Percentiles rank a stretch among this genome's conserved stretches.
Evolutionary conservation across 1,139 yeast species (phyloP).

Genomic region (Zygosaccharomyces sapae): DNA sequence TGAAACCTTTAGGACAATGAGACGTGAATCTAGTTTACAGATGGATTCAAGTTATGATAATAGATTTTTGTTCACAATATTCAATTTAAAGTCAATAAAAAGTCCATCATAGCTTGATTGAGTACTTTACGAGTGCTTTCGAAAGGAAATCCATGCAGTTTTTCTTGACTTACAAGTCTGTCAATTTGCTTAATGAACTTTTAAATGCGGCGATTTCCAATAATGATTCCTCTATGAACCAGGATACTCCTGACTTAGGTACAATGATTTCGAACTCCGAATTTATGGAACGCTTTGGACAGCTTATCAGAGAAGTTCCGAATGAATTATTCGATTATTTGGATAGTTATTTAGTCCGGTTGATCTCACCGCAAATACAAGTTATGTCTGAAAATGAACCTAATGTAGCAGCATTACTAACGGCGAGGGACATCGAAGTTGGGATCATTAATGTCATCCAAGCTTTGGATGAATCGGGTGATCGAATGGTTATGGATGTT

Average conservation of each 20-base stretch:
- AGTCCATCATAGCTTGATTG: constrained; percentile 55
- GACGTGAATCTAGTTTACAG: constrained; percentile 37
- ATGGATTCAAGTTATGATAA: constrained; percentile 54
- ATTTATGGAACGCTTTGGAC: constrained; percentile 46
- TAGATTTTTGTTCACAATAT: constrained; percentile 75
- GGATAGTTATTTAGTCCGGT: constrained; percentile 62
- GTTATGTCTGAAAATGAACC: constrained; percentile 61
- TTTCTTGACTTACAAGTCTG: constrained; percentile 67
- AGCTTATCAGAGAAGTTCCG: constrained; percentile 43
- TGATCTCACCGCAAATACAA: constrained; percentile 81
- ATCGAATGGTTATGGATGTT: constrained; percentile 43
- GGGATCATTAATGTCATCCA: constrained; percentile 47
- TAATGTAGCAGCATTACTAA: constrained; percentile 58
- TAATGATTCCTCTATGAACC: constrained; percentile 20
- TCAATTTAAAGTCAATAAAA: constrained; percentile 67
- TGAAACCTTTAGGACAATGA: constrained; percentile 36
- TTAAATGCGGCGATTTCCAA: constrained; percentile 30
- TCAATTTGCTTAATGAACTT: constrained; percentile 58
- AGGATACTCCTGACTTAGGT: constrained; percentile 19
- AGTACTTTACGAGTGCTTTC: constrained; percentile 55
- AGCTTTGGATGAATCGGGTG: constrained; percentile 41
- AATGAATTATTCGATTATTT: constrained; percentile 45
- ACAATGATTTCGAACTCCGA: constrained; percentile 30
- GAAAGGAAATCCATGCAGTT: constrained; percentile 58
- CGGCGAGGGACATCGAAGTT: constrained; percentile 67